These are phyloP conservation scores for Penicillium riverlandense DNA, from an alignment of 495 filamentous ascomycete species.

Conservation along the genomic window DNA sequence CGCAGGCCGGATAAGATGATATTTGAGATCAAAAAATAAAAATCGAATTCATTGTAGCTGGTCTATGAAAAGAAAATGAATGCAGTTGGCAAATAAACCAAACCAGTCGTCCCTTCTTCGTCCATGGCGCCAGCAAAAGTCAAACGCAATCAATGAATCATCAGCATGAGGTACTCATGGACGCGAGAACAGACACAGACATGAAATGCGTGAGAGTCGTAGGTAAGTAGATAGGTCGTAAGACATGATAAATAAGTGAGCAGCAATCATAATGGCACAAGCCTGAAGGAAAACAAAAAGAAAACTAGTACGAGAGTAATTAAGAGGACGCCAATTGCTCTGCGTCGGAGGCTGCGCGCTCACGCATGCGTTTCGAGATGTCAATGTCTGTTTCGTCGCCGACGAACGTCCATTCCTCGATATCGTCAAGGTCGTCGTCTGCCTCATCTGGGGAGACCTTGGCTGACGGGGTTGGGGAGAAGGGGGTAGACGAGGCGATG, in stretches of 20 bases:
- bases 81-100: too few relatives aligned
- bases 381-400: conserved; percentile 58
- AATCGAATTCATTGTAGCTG: too few relatives aligned
- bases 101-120: too few relatives aligned
- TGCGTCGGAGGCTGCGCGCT: conserved; percentile 22
- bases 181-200: conserved; percentile 6
- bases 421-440: conserved; percentile 40
- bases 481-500: conserved; percentile 32
- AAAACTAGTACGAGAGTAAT: too few relatives aligned
- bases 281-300: not conserved
- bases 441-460: conserved; percentile 30
- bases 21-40: too few relatives aligned
- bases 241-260: not conserved
- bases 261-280: conserved; percentile 4
- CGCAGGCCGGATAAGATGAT: too few relatives aligned
- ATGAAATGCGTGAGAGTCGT: conserved; percentile 1
- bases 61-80: not conserved
- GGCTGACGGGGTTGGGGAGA: conserved; percentile 31
- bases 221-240: too few relatives aligned
- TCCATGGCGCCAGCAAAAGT: too few relatives aligned
- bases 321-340: conserved; percentile 5
- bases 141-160: too few relatives aligned
- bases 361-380: conserved; percentile 34
- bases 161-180: conserved; percentile 2
- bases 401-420: conserved; percentile 67